These are phyloP conservation scores for Pseudofabraea citricarpa DNA, from an alignment of 2,329 filamentous ascomycete genomes.

Conservation along the genomic window DNA sequence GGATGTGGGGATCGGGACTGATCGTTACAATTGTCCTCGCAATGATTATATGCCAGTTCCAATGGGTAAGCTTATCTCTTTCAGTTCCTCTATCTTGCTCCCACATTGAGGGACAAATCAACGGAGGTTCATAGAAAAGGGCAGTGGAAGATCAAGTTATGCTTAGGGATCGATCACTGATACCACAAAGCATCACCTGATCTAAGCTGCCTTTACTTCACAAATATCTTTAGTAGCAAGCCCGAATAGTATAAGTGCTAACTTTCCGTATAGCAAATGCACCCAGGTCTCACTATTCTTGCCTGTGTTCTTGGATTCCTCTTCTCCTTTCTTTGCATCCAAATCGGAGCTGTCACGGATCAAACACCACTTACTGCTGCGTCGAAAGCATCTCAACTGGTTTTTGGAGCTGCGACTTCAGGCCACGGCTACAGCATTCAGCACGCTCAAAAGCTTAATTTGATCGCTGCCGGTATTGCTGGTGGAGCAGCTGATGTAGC, in stretches of 20 bases:
- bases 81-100: too few species aligned
- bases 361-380: conserved; percentile 62
- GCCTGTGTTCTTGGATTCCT: conserved; percentile 53
- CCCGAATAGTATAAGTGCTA: background rate
- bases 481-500: conserved; percentile 51
- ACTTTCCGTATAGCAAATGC: conserved; percentile 31
- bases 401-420: conserved; percentile 60
- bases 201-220: too few species aligned
- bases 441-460: conserved; percentile 58
- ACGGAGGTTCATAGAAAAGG: too few species aligned
- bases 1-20: conserved; percentile 47
- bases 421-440: conserved; percentile 43
- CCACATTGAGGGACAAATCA: too few species aligned
- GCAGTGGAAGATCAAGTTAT: too few species aligned
- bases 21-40: conserved; percentile 43
- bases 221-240: background rate
- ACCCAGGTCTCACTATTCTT: conserved; percentile 51
- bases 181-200: too few species aligned
- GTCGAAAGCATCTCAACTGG: conserved; percentile 63
- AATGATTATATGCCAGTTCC: conserved; percentile 44
- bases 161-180: too few species aligned
- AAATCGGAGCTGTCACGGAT: conserved; percentile 55
- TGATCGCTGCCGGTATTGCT: conserved; percentile 56
- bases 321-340: conserved; percentile 57
- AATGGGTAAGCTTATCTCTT: conserved; percentile 31